These are phyloP conservation scores for Podila verticillata DNA, from an alignment of 192 early-diverging fungal species.

Conservation along the genomic window DNA sequence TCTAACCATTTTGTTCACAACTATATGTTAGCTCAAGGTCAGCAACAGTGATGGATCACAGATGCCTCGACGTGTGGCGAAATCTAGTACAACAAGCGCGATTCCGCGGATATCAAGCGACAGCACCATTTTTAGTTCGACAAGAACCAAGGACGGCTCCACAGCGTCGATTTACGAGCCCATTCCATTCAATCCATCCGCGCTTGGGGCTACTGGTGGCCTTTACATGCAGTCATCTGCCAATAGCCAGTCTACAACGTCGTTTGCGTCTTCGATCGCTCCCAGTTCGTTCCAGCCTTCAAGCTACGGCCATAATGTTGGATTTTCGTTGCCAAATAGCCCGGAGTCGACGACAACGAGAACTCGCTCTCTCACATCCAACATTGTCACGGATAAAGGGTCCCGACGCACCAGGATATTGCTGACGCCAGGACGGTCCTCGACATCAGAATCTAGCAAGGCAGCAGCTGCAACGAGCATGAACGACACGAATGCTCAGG, in stretches of 20 bases:
- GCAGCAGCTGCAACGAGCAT: conserved; percentile 60
- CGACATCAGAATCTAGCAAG: conserved; percentile 45
- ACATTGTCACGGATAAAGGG: conserved; percentile 53
- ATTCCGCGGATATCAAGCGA: conserved; percentile 50
- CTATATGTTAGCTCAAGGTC: conserved; percentile 10
- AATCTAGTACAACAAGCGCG: conserved; percentile 32
- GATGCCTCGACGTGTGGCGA: conserved; percentile 9
- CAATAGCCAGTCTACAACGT: conserved; percentile 42
- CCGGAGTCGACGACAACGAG: conserved; percentile 15
- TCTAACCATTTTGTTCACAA: background rate
- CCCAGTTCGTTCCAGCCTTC: conserved; percentile 22
- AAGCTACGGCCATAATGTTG: conserved; percentile 11
- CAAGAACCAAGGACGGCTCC: conserved; percentile 26
- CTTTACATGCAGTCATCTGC: conserved; percentile 25
- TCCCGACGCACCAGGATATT: conserved; percentile 45
- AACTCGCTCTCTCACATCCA: conserved; percentile 33
- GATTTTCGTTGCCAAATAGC: conserved; percentile 7
- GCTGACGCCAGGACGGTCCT: conserved; percentile 47
- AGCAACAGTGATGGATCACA: conserved; percentile 10
- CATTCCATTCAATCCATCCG: conserved; percentile 23
- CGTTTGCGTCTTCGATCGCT: conserved; percentile 37
- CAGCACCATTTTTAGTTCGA: conserved; percentile 41
- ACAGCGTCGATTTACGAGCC: conserved; percentile 27
- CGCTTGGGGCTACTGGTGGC: conserved; percentile 15
- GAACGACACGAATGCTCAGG: conserved; percentile 51